These are phyloP conservation scores for Fusarium keratoplasticum DNA, from an alignment of 2,329 filamentous ascomycete genomes.

Conservation along the genomic window DNA sequence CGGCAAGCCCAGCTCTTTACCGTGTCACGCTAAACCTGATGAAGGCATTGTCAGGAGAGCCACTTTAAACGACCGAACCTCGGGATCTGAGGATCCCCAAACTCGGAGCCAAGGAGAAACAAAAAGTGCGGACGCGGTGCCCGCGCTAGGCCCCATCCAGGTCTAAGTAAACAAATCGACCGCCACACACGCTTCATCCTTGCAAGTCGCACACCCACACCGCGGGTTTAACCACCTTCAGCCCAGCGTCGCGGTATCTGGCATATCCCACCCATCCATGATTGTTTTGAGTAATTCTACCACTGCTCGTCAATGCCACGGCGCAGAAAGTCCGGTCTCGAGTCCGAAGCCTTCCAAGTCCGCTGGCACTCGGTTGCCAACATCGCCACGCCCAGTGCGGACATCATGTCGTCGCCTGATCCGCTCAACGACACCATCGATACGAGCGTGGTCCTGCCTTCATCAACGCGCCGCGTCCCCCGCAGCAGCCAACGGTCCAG, in stretches of 20 bases:
- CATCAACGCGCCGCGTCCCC: slow-evolving; percentile 56
- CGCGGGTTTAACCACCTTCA: slow-evolving; percentile 19
- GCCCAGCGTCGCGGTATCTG: slow-evolving; percentile 10
- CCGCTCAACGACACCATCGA: slow-evolving; percentile 57
- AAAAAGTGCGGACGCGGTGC: slow-evolving; percentile 29
- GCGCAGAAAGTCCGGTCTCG: slow-evolving; percentile 39
- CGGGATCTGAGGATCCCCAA: slow-evolving; percentile 11
- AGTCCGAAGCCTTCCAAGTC: slow-evolving; percentile 45
- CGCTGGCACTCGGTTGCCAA: slow-evolving; percentile 52
- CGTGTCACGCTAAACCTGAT: slow-evolving; percentile 6
- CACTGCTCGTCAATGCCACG: slow-evolving; percentile 46
- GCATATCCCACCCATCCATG: slow-evolving; percentile 37
- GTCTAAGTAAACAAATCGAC: slow-evolving; percentile 47
- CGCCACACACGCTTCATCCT: slow-evolving; percentile 30
- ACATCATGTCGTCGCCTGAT: slow-evolving; percentile 64
- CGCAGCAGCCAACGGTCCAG: slow-evolving; percentile 58
- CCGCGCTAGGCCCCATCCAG: slow-evolving; percentile 39
- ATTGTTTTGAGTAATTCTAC: slow-evolving; percentile 19
- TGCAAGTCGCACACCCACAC: slow-evolving; percentile 34
- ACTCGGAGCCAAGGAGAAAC: slow-evolving; percentile 41
- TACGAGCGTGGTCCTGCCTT: slow-evolving; percentile 50
- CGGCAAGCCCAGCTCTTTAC: slow-evolving; percentile 15
- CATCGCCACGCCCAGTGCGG: slow-evolving; percentile 53
- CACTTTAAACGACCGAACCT: slow-evolving; percentile 1
- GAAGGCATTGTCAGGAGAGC: slow-evolving; percentile 22